Percentiles rank a stretch among this genome's conserved stretches.
Evolutionary conservation across 345 rosid species (phyloP).

Genomic region (Turritis glabra): DNA sequence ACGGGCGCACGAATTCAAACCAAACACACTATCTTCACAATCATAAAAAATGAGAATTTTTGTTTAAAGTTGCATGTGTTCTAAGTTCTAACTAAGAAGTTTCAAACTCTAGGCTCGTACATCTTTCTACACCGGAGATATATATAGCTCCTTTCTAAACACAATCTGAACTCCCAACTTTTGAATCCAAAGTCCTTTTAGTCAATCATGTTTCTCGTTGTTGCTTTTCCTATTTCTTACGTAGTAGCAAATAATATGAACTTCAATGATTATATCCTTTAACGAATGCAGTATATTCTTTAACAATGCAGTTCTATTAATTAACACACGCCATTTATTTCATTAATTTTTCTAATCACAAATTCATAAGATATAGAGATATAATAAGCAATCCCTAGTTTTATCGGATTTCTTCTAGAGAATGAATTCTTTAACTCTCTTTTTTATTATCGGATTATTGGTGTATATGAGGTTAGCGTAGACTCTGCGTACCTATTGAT

Average conservation of each 20-base stretch:
- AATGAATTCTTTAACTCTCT: neutral
- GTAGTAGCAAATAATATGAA: too few species aligned
- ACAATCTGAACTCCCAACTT: too few species aligned
- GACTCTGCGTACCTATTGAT: slow-evolving; percentile 18
- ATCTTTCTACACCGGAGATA: too few species aligned
- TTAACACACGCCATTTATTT: neutral
- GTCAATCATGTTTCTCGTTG: too few species aligned
- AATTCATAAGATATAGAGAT: slow-evolving; percentile 10
- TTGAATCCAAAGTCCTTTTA: too few species aligned
- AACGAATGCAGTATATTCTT: neutral
- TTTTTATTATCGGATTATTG: slow-evolving; percentile 3
- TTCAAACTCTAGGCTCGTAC: too few species aligned
- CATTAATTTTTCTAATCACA: neutral
- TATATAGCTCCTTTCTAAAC: too few species aligned
- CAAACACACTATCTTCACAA: neutral
- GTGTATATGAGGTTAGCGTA: slow-evolving; percentile 30
- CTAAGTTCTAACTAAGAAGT: too few species aligned
- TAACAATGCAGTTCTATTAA: neutral
- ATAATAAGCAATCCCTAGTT: slow-evolving; percentile 33
- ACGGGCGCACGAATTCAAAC: neutral
- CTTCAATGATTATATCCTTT: too few species aligned
- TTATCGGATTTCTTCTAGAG: slow-evolving; percentile 7
- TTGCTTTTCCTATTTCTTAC: too few species aligned
- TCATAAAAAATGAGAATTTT: too few species aligned
- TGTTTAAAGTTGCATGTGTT: too few species aligned